Evolutionary conservation across 192 early-diverging fungal species (phyloP).

Genomic region (Linnemannia exigua): DNA sequence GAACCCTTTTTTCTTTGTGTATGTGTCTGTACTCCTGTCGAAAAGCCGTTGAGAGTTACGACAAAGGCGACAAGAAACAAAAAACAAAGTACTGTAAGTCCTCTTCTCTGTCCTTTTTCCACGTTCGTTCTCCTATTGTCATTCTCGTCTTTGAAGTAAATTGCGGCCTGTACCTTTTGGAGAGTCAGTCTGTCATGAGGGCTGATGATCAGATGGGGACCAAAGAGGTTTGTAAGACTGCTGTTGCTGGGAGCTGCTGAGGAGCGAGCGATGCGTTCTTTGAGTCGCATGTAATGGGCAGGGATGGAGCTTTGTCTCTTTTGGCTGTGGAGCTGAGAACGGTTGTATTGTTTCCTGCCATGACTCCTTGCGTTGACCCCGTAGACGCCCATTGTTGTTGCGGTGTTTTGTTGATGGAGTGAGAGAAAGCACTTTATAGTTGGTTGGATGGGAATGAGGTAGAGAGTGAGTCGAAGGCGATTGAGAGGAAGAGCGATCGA

Average conservation of each 20-base stretch:
- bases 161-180: not conserved
- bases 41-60: not conserved
- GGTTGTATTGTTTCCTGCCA: not conserved
- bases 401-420: conserved; percentile 1
- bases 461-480: not conserved
- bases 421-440: not conserved
- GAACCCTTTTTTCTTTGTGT: not conserved
- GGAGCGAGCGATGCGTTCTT: conserved; percentile 37
- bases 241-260: not conserved
- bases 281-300: conserved; percentile 16
- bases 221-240: not conserved
- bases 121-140: not conserved
- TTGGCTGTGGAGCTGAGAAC: not conserved
- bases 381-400: conserved; percentile 9
- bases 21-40: not conserved
- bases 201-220: conserved; percentile 1
- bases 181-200: not conserved
- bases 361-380: not conserved
- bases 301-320: conserved; percentile 1
- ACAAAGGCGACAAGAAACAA: not conserved
- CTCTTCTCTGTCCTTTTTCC: not conserved
- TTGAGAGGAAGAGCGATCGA: not conserved
- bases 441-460: not conserved
- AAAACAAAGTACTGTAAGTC: not conserved
- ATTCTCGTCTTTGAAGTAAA: not conserved